Conservation (phyloP, 352 stramenopile species). For the Pythium biforme region DNA sequence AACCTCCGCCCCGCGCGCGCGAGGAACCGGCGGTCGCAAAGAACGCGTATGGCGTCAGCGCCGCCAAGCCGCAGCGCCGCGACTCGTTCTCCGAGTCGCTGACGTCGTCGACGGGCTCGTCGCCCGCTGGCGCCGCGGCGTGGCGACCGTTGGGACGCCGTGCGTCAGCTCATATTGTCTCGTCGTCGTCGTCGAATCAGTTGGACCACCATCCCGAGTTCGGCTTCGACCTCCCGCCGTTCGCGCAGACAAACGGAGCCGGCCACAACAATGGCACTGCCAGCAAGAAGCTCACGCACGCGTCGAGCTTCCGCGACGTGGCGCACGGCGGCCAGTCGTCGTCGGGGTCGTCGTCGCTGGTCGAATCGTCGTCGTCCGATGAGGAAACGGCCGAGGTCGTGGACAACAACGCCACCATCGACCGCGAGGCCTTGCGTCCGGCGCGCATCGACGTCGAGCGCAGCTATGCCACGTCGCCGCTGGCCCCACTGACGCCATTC, state of each 20-base stretch:
- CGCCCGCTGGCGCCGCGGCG: constrained; percentile 18
- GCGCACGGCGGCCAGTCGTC: constrained; percentile 14
- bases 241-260: constrained; percentile 16
- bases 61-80: constrained; percentile 21
- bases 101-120: constrained; percentile 33
- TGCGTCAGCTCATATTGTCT: constrained; percentile 24
- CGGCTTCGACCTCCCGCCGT: constrained; percentile 21
- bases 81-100: constrained; percentile 33
- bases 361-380: constrained; percentile 32
- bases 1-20: constrained; percentile 4
- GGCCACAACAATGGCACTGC: background rate
- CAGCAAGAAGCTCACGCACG: constrained; percentile 20
- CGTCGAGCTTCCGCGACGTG: constrained; percentile 28
- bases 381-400: constrained; percentile 18
- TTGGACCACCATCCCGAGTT: constrained; percentile 27
- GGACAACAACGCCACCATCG: constrained; percentile 25
- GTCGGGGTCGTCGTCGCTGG: constrained; percentile 15
- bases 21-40: constrained; percentile 7
- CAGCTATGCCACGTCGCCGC: constrained; percentile 16
- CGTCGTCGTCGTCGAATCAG: constrained; percentile 29
- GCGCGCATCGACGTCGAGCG: constrained; percentile 22
- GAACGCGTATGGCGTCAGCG: constrained; percentile 1
- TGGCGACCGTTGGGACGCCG: constrained; percentile 34
- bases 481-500: constrained; percentile 21
- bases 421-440: constrained; percentile 15